Evolutionary conservation across 1,139 yeast species (phyloP).

Genomic region (Yamadazyma epiphylla): DNA sequence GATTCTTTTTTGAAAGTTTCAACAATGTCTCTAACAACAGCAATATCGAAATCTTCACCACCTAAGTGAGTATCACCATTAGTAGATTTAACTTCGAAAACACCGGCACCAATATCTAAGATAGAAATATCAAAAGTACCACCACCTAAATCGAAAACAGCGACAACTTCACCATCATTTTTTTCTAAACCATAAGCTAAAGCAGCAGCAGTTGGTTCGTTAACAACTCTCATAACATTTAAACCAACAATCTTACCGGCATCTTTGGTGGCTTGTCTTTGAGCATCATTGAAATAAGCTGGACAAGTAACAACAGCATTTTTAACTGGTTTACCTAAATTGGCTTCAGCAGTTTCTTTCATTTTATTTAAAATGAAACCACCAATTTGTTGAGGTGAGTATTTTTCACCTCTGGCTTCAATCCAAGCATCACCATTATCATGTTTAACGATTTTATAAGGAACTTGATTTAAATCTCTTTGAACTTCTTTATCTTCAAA

Average conservation of each 20-base stretch:
- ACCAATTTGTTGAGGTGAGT: conserved; percentile 95
- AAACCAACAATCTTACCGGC: conserved; percentile 98
- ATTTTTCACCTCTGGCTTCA: conserved; percentile 92
- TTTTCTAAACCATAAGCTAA: conserved; percentile 95
- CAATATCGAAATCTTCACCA: conserved; percentile 90
- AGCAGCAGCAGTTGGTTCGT: conserved; percentile 99
- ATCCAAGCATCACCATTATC: conserved; percentile 99
- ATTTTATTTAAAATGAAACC: conserved; percentile 93
- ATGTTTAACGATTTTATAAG: conserved; percentile 96
- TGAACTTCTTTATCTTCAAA: conserved; percentile 95
- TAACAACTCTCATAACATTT: conserved; percentile 93
- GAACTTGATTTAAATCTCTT: conserved; percentile 93
- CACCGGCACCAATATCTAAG: conserved; percentile 83
- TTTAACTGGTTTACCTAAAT: conserved; percentile 74
- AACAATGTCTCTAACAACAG: conserved; percentile 83
- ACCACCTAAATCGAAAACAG: conserved; percentile 86
- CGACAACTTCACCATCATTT: conserved; percentile 69
- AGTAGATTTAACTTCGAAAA: conserved; percentile 83
- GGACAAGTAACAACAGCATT: conserved; percentile 98
- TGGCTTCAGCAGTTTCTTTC: conserved; percentile 96
- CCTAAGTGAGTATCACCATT: conserved; percentile 90
- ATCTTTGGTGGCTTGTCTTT: conserved; percentile 97
- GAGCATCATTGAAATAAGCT: conserved; percentile 97
- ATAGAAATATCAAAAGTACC: conserved; percentile 87
- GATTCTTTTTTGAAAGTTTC: conserved; percentile 90